Evolutionary conservation across 75 land plant species (phyloP).

Genomic region (Larix kaempferi): DNA sequence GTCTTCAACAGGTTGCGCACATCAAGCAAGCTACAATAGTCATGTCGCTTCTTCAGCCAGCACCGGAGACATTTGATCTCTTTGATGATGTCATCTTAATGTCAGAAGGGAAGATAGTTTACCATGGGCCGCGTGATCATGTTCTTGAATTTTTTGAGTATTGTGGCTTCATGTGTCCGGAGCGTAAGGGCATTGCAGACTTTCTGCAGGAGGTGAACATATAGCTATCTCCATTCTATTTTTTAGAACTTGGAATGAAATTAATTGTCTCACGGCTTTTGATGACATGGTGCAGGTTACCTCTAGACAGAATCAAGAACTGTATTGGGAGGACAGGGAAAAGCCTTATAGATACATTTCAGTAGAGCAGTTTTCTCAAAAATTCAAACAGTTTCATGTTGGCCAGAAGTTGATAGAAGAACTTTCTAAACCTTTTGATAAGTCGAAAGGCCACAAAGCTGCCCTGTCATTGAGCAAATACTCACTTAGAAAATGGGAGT

Average conservation of each 20-base stretch:
- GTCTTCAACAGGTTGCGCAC: constrained; percentile 61
- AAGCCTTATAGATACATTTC: constrained; percentile 53
- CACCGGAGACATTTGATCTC: constrained; percentile 80
- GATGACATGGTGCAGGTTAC: constrained; percentile 42
- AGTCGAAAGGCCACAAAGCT: constrained; percentile 25
- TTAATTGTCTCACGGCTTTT: too few species aligned
- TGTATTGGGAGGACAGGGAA: constrained; percentile 53
- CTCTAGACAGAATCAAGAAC: constrained; percentile 80
- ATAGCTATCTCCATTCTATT: background rate
- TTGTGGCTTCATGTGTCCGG: constrained; percentile 76
- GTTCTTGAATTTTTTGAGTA: constrained; percentile 48
- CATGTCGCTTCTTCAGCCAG: constrained; percentile 80
- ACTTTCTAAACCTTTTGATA: constrained; percentile 43
- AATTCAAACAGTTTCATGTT: constrained; percentile 35
- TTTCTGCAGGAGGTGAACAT: constrained; percentile 76
- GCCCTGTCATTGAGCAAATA: constrained; percentile 41
- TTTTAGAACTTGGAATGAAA: too few species aligned
- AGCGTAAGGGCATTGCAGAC: constrained; percentile 72
- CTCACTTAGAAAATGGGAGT: constrained; percentile 53
- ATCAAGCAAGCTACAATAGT: constrained; percentile 63
- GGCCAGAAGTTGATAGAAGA: constrained; percentile 40
- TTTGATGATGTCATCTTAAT: constrained; percentile 80
- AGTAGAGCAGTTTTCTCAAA: constrained; percentile 42
- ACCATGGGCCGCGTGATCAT: constrained; percentile 62
- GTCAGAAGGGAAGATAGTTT: constrained; percentile 72